A percentile compares a stretch with the other conserved stretches of the same genome.
Conservation (phyloP, 1,139 yeast genomes). For the Yamadazyma kanchanaburiensis region DNA sequence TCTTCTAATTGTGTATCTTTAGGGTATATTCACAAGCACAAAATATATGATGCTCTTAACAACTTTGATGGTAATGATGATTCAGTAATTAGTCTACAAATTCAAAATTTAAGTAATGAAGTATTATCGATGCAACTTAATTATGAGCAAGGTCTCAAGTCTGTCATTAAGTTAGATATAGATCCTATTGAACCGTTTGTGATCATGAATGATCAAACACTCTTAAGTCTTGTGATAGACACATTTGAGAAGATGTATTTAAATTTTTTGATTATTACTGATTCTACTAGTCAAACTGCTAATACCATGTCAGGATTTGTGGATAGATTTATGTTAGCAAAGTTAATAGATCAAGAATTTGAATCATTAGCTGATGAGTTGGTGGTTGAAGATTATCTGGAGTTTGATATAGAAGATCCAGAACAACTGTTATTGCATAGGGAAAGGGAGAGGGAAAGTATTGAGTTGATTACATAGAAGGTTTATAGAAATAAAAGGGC, state of each 20-base stretch:
- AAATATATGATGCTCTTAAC: conserved; percentile 16
- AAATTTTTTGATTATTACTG: conserved; percentile 31
- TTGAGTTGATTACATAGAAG: conserved; percentile 30
- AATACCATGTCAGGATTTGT: conserved; percentile 36
- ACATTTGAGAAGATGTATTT: conserved; percentile 39
- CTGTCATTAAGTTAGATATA: too few species aligned
- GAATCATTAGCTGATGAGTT: conserved; percentile 17
- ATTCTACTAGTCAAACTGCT: conserved; percentile 11
- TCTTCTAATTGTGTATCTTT: conserved; percentile 23
- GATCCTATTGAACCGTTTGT: conserved; percentile 18
- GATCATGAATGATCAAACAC: conserved; percentile 29
- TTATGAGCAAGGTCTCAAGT: conserved; percentile 18
- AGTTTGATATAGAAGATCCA: conserved; percentile 16
- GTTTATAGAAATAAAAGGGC: too few species aligned
- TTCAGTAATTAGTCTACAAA: conserved; percentile 22
- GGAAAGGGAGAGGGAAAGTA: conserved; percentile 19
- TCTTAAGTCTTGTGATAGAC: conserved; percentile 35
- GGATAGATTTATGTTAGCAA: conserved; percentile 36
- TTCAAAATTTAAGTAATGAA: conserved; percentile 15
- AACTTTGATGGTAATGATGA: conserved; percentile 8
- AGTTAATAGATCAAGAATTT: conserved; percentile 29
- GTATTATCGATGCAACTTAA: conserved; percentile 24
- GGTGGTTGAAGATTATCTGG: conserved; percentile 5
- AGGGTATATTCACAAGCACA: conserved; percentile 36
- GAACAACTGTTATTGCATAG: conserved; percentile 4